Evolutionary conservation across 345 rosid species (phyloP), one percentile per base, ranked within the genome.

Genomic region (Arabis alpina): DNA sequence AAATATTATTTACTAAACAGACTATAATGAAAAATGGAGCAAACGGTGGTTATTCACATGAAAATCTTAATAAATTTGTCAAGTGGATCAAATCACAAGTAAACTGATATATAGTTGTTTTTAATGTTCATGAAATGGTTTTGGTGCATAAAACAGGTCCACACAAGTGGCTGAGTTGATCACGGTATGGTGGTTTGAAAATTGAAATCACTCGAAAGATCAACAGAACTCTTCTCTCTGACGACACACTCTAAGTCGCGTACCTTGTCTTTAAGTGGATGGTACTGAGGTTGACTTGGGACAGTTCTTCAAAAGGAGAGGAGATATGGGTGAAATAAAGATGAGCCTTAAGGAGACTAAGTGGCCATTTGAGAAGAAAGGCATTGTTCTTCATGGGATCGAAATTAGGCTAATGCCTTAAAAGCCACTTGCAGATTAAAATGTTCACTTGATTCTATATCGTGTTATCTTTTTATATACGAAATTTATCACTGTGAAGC

Each of bases 161-260:
- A 10, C 59, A 13, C 75, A 85, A 10, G 85, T 82, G 24, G 85
- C 83, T 3, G 77, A 59, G 64, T 82, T 83, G 1, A 71, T 42
- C 55, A 70, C 78, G 42, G 70, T 64, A 13, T 62, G 75, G 70
- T 72, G 82, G 83, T 28, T n/a, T n/a, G n/a, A n/a, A n/a, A n/a
- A n/a, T 85, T 50, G 82, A 80, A 56, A 86, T 85, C 45, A 36
- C 67, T 9, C 85, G 87, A 12, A 78, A 61, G 34, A 51, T 82
- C 13, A 64, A 47, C 50, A 28, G 68, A 8, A 5, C 36, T 41
- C 72, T 57, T 58, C 68, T 85, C 7, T 77, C 85, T 8, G 75
- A 82, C 4, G 72, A 80, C 68, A 89, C 95, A 2, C 44, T 15
- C 34, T 89, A 89, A 16, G 85, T 72, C 10, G 83, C 82, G 10